Conservation (phyloP, 805 yeast species). For the Cyberlindnera xylosilytica region DNA sequence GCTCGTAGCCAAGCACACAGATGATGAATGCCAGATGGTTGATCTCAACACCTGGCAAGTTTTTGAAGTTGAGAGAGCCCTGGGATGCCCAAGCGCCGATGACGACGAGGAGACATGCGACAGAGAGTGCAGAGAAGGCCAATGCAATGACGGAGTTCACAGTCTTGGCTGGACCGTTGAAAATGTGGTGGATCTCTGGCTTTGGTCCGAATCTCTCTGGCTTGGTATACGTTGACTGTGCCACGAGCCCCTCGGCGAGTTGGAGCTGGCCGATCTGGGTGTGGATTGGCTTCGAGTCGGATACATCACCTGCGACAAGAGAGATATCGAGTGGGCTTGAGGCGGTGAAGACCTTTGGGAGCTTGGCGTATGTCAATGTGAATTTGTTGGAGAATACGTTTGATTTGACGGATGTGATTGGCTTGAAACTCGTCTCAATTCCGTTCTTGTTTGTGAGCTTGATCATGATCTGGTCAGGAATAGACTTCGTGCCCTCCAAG, state of each 20-base stretch:
- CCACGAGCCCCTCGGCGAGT: constrained; percentile 17
- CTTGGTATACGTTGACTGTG: constrained; percentile 13
- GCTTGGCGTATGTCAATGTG: constrained; percentile 17
- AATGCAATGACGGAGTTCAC: constrained; percentile 22
- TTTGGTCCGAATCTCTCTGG: constrained; percentile 22
- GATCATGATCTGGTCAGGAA: constrained; percentile 27
- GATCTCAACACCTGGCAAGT: constrained; percentile 17
- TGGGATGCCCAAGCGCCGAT: constrained; percentile 19
- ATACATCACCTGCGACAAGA: constrained; percentile 19
- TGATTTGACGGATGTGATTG: constrained; percentile 17
- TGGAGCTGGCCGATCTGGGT: constrained; percentile 21
- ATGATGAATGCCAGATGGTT: constrained; percentile 20
- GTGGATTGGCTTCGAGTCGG: constrained; percentile 12
- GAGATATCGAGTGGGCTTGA: constrained; percentile 15
- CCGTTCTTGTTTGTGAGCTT: constrained; percentile 22
- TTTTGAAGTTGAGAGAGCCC: constrained; percentile 23
- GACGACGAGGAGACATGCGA: constrained; percentile 14
- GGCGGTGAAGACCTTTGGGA: constrained; percentile 25
- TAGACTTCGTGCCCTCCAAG: constrained; percentile 15
- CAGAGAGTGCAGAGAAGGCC: constrained; percentile 17
- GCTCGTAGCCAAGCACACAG: constrained; percentile 21
- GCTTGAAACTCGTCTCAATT: constrained; percentile 25
- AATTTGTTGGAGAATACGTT: constrained; percentile 11
- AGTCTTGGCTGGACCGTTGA: constrained; percentile 22
- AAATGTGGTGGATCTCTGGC: constrained; percentile 29